Evolutionary conservation across 768 basidiomycete species (phyloP).

Genomic region (Rhodotorula kratochvilovae): DNA sequence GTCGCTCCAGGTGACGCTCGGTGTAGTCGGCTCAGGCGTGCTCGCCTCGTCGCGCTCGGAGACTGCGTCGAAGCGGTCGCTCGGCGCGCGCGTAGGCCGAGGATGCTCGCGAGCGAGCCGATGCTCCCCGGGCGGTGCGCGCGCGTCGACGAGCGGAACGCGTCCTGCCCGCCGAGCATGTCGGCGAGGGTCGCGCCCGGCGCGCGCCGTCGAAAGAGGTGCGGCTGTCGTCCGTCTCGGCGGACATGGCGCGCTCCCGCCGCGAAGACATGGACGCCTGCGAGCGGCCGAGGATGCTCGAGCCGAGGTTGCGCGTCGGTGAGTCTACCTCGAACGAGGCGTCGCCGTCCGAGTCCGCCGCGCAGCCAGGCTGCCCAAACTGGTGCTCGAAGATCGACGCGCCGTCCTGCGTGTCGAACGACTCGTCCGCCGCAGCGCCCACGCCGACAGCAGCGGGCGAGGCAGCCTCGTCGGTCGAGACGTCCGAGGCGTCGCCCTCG

Average conservation of each 20-base stretch:
- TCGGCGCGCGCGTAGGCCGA: constrained; percentile 2
- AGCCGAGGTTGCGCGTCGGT: constrained; percentile 8
- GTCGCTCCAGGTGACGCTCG: constrained; percentile 16
- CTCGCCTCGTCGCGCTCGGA: not conserved
- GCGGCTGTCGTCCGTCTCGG: constrained; percentile 19
- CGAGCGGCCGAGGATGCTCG: not conserved
- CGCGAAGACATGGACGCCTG: not conserved
- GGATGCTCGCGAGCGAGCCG: constrained; percentile 29
- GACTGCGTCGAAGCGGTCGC: constrained; percentile 9
- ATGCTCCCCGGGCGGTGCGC: not conserved
- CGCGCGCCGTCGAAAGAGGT: constrained; percentile 28
- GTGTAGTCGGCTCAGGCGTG: not conserved
- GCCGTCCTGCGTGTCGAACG: constrained; percentile 5
- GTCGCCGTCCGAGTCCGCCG: not conserved
- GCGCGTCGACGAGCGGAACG: not conserved
- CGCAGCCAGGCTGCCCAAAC: not conserved
- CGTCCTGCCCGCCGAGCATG: constrained; percentile 4
- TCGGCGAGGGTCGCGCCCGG: constrained; percentile 23
- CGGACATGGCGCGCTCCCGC: not conserved
- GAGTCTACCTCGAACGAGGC: constrained; percentile 16
- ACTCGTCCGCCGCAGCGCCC: not conserved
- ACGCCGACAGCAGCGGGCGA: not conserved
- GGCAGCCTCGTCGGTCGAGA: constrained; percentile 1
- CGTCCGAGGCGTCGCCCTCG: constrained; percentile 12
- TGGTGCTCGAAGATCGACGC: constrained; percentile 11